A percentile compares a stretch with the other conserved stretches of the same genome.
Evolutionary conservation across 345 rosid species (phyloP).

Genomic region (Lepidium didymum): DNA sequence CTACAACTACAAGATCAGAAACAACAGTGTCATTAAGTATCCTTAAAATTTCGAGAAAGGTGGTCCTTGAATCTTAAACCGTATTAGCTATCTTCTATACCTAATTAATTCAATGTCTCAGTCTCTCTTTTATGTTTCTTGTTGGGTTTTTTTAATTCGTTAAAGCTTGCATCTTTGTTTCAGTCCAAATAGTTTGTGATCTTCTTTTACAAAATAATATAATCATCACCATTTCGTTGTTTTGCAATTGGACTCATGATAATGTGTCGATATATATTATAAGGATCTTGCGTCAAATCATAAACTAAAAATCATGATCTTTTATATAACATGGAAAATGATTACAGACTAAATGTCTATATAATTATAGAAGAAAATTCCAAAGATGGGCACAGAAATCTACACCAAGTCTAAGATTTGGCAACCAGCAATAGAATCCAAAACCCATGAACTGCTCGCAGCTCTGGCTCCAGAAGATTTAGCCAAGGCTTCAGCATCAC

Average conservation of each 20-base stretch:
- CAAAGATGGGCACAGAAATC: background rate
- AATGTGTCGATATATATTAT: background rate
- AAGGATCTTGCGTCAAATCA: background rate
- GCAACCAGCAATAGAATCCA: constrained; percentile 74
- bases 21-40: background rate
- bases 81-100: background rate
- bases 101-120: background rate
- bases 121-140: background rate
- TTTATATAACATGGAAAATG: background rate
- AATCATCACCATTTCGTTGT: background rate
- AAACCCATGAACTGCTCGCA: constrained; percentile 72
- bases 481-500: constrained; percentile 62
- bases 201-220: background rate
- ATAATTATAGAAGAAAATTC: background rate
- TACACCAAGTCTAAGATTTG: constrained; percentile 8
- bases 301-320: background rate
- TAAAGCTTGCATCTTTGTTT: background rate
- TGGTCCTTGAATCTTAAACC: background rate
- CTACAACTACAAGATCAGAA: background rate
- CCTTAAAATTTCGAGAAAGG: background rate
- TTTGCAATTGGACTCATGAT: background rate
- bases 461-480: constrained; percentile 54
- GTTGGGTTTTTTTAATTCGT: background rate
- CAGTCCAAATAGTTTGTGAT: background rate
- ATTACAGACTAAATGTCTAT: no score